Conservation (phyloP, 306 rosid genomes). For the Clitoria ternatea region DNA sequence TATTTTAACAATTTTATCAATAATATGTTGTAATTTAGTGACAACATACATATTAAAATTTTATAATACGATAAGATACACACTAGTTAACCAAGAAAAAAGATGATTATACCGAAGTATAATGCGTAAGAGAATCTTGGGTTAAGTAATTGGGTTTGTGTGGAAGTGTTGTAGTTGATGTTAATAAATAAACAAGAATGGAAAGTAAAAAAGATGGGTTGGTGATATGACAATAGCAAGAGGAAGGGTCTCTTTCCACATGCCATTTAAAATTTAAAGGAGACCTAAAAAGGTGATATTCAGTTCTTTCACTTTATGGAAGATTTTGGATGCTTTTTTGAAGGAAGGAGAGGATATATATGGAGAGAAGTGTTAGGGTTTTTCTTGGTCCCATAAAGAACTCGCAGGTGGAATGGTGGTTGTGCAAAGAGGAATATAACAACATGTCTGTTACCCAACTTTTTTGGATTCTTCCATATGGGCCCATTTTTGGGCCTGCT, state of each 20-base stretch:
- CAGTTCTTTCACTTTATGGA: constrained; percentile 50
- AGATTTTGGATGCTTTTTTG: constrained; percentile 60
- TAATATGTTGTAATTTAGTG: no score
- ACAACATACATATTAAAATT: no score
- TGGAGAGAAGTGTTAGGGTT: constrained; percentile 7
- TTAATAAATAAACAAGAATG: constrained; percentile 13
- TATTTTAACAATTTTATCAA: no score
- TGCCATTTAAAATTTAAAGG: constrained; percentile 35
- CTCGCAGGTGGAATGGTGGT: constrained; percentile 48
- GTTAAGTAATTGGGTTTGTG: not conserved
- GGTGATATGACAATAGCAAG: constrained; percentile 28
- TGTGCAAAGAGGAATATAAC: constrained; percentile 67
- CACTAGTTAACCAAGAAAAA: no score
- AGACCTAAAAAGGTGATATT: constrained; percentile 55
- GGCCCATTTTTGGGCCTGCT: constrained; percentile 23
- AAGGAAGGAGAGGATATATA: constrained; percentile 5
- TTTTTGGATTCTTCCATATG: constrained; percentile 61
- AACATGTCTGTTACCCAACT: constrained; percentile 53
- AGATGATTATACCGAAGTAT: not conserved
- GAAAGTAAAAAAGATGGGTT: constrained; percentile 29
- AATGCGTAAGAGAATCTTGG: constrained; percentile 24
- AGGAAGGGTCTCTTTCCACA: constrained; percentile 37
- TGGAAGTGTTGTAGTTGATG: not conserved
- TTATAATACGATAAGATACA: no score
- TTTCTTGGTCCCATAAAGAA: constrained; percentile 68